Evolutionary conservation across 805 yeast genomes (phyloP).

Genomic region (Yarrowia sp.): DNA sequence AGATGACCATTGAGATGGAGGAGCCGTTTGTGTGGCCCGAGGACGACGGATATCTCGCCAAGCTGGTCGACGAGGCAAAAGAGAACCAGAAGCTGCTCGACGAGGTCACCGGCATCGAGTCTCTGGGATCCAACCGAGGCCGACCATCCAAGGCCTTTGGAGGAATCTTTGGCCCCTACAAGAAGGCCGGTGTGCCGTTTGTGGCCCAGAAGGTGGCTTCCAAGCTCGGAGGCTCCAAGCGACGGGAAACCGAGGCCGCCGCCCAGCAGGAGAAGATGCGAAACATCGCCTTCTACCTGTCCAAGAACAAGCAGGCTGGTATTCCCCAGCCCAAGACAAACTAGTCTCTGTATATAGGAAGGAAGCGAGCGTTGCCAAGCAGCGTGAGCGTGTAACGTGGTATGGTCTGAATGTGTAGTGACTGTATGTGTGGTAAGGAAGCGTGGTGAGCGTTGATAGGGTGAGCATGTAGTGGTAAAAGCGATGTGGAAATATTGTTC

Average conservation of each 20-base stretch:
- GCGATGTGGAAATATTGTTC: no score
- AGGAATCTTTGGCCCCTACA: constrained; percentile 69
- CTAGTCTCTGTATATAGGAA: constrained; percentile 33
- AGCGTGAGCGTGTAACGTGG: no score
- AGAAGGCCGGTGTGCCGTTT: constrained; percentile 69
- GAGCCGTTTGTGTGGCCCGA: constrained; percentile 97
- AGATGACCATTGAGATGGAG: constrained; percentile 95
- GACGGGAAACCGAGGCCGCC: constrained; percentile 49
- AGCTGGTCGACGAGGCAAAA: constrained; percentile 51
- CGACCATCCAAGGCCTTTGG: constrained; percentile 77
- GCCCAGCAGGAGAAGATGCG: constrained; percentile 41
- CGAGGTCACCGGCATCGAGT: constrained; percentile 55
- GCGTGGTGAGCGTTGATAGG: no score
- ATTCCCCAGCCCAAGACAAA: constrained; percentile 34
- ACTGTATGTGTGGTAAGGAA: no score
- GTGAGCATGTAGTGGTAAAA: no score
- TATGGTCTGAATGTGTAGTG: no score
- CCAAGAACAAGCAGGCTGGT: constrained; percentile 33
- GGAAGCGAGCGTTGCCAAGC: background rate
- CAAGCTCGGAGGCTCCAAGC: constrained; percentile 57
- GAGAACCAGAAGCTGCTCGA: constrained; percentile 62
- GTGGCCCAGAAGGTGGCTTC: constrained; percentile 55
- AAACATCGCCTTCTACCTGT: constrained; percentile 27
- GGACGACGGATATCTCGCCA: constrained; percentile 41
- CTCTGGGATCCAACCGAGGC: constrained; percentile 66